Evolutionary conservation across 352 stramenopile genomes (phyloP).

Genomic region (Globisporangium carolinianum): DNA sequence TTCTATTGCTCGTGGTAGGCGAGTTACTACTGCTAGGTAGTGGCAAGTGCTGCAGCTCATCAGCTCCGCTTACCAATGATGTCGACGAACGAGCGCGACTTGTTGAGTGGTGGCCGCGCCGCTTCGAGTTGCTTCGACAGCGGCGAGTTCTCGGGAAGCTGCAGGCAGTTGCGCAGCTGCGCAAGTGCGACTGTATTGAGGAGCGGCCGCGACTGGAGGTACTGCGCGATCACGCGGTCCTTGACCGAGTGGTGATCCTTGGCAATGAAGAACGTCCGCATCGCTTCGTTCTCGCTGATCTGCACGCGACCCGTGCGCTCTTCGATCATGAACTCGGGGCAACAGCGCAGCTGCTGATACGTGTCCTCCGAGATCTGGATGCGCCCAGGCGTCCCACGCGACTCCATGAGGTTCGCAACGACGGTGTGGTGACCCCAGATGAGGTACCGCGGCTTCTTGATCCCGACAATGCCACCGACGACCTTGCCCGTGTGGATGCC

Average conservation of each 20-base stretch:
- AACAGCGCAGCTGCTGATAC: conserved; percentile 41
- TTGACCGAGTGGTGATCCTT: conserved; percentile 43
- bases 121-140: conserved; percentile 42
- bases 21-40: background rate
- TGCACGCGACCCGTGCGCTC: conserved; percentile 36
- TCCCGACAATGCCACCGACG: conserved; percentile 75
- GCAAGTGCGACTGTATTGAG: conserved; percentile 36
- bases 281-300: conserved; percentile 47
- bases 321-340: conserved; percentile 47
- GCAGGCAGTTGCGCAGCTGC: conserved; percentile 44
- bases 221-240: conserved; percentile 36
- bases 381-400: conserved; percentile 35
- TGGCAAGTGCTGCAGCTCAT: background rate
- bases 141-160: conserved; percentile 41
- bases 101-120: conserved; percentile 12
- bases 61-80: conserved; percentile 24
- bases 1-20: conserved; percentile 2
- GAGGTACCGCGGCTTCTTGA: conserved; percentile 82
- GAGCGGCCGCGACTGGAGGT: conserved; percentile 29
- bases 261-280: conserved; percentile 42
- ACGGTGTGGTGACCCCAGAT: conserved; percentile 80
- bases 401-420: conserved; percentile 79
- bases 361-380: conserved; percentile 65
- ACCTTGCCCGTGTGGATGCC: conserved; percentile 80
- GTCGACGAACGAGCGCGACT: conserved; percentile 35